Conservation (phyloP, 1,139 yeast species). For the Kazachstania sp. region DNA sequence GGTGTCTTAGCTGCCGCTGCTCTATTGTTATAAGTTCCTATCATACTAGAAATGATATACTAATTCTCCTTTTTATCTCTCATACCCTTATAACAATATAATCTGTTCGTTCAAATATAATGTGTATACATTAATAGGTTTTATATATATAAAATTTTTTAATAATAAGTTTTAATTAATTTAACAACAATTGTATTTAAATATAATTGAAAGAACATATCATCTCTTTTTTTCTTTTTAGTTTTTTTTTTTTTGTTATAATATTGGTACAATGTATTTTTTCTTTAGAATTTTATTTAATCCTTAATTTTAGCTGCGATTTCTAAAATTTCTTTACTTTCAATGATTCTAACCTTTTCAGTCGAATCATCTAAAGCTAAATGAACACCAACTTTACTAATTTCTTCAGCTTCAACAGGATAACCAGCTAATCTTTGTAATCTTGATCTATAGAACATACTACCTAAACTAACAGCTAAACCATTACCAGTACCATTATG, state of each 20-base stretch:
- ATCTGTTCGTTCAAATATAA: too few species aligned
- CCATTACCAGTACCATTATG: conserved; percentile 35
- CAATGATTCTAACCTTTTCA: conserved; percentile 21
- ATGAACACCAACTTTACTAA: conserved; percentile 40
- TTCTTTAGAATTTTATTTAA: neutral
- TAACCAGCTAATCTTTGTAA: conserved; percentile 29
- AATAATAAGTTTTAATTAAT: too few species aligned
- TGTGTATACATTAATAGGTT: too few species aligned
- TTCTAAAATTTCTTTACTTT: conserved; percentile 22
- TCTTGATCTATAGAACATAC: conserved; percentile 32
- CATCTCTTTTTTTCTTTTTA: neutral
- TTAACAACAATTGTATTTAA: neutral
- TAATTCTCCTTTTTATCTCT: neutral
- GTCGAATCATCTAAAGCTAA: conserved; percentile 22
- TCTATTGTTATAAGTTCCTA: conserved; percentile 6
- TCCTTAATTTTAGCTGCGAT: conserved; percentile 10
- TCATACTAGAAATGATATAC: too few species aligned
- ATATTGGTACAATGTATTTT: too few species aligned
- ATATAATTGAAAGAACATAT: neutral
- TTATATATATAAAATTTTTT: neutral
- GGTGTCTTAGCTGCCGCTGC: conserved; percentile 9
- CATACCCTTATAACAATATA: neutral
- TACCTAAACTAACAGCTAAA: conserved; percentile 31
- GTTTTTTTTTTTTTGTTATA: too few species aligned
- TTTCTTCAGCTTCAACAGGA: conserved; percentile 43